Evolutionary conservation across 139 green algal species (phyloP).

Genomic region (Coelastrella sp.): DNA sequence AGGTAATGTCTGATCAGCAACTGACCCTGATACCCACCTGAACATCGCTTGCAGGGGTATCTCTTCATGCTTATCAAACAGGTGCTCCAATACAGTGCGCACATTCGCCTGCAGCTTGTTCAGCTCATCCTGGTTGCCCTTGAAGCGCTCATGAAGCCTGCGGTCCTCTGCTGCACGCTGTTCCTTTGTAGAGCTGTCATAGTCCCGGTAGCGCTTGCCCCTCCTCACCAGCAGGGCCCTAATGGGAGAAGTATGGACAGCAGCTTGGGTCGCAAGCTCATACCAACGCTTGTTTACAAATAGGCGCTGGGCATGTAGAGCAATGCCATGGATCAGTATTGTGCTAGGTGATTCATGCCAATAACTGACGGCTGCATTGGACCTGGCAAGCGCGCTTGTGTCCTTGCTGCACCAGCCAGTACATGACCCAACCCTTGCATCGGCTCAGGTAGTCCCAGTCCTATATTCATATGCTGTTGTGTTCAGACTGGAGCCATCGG

Average conservation of each 20-base stretch:
- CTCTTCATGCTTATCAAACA: constrained; percentile 71
- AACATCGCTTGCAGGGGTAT: constrained; percentile 62
- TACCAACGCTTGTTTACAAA: too few species aligned
- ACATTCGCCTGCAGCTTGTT: constrained; percentile 60
- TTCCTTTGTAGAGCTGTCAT: not conserved
- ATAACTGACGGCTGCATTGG: too few species aligned
- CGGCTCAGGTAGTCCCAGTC: not conserved
- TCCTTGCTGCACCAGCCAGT: not conserved
- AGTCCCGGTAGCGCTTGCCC: not conserved
- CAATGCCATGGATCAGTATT: too few species aligned
- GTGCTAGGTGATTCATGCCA: too few species aligned
- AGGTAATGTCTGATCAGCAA: too few species aligned
- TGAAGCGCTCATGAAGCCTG: constrained; percentile 34
- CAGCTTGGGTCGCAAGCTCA: not conserved
- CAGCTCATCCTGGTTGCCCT: constrained; percentile 54
- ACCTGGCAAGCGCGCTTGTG: too few species aligned
- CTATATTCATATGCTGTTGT: not conserved
- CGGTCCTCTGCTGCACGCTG: constrained; percentile 12
- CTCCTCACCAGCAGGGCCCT: constrained; percentile 39
- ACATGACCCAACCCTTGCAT: not conserved
- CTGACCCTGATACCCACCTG: not conserved
- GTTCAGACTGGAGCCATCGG: not conserved
- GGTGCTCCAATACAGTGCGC: constrained; percentile 62
- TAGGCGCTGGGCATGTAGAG: too few species aligned
- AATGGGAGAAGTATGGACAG: not conserved